Evolutionary conservation across 2,329 filamentous ascomycete genomes (phyloP).

Genomic region (Sporothrix schenckii): DNA sequence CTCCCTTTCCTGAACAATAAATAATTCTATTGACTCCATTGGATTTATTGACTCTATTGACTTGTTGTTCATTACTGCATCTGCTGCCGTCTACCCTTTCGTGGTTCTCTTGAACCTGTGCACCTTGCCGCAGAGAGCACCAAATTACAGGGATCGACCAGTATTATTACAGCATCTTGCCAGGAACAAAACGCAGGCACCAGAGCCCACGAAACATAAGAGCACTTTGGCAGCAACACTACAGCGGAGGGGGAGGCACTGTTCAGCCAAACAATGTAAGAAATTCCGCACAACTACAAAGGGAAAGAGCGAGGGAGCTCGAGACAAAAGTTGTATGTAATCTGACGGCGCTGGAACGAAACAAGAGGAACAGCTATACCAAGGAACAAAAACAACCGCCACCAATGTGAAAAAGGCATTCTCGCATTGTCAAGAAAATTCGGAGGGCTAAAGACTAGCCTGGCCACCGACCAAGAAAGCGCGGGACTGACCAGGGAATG

Average conservation of each 20-base stretch:
- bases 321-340: no score
- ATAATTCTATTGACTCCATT: background rate
- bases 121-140: background rate
- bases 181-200: background rate
- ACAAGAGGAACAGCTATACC: background rate
- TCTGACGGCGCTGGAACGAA: background rate
- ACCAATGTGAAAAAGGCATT: background rate
- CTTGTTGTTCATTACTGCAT: background rate
- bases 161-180: background rate
- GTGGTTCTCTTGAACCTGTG: background rate
- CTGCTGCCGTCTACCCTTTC: background rate
- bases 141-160: slow-evolving; percentile 1
- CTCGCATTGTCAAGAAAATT: background rate
- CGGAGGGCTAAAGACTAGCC: background rate
- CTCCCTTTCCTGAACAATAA: background rate
- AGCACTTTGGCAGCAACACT: background rate
- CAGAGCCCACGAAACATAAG: background rate
- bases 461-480: slow-evolving; percentile 8
- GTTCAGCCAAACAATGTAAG: no score
- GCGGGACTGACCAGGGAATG: background rate
- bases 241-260: background rate
- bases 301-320: background rate
- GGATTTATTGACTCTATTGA: background rate
- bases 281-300: background rate
- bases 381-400: background rate